Conservation (phyloP, 768 basidiomycete genomes). For the Xerocomellus intermedius region DNA sequence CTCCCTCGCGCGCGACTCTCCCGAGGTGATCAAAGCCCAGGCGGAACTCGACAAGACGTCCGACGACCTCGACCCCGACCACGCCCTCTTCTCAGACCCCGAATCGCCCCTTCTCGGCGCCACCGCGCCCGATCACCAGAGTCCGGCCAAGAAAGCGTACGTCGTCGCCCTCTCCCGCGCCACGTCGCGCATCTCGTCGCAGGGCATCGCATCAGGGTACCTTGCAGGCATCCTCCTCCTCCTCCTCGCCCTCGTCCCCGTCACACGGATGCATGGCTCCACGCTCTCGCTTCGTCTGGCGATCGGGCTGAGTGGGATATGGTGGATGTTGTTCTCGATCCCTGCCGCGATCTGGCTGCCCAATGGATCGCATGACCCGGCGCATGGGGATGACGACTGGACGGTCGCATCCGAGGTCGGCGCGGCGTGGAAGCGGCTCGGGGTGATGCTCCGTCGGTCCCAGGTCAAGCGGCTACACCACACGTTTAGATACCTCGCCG, state of each 20-base stretch:
- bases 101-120: conserved; percentile 39
- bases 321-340: conserved; percentile 85
- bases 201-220: conserved; percentile 86
- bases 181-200: conserved; percentile 80
- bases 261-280: conserved; percentile 67
- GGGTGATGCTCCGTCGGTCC: conserved; percentile 66
- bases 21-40: conserved; percentile 49
- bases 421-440: conserved; percentile 74
- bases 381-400: conserved; percentile 35
- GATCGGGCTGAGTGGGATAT: conserved; percentile 79
- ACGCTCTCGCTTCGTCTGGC: conserved; percentile 79
- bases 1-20: conserved; percentile 60
- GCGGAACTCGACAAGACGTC: conserved; percentile 26
- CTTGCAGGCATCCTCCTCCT: conserved; percentile 77
- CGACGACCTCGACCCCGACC: conserved; percentile 21
- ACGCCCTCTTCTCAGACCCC: neutral
- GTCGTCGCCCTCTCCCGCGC: conserved; percentile 61
- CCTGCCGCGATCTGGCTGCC: conserved; percentile 79
- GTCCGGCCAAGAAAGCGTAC: conserved; percentile 40
- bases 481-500: conserved; percentile 86
- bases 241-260: conserved; percentile 73
- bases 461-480: conserved; percentile 75
- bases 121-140: conserved; percentile 10
- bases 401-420: conserved; percentile 50
- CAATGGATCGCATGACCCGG: conserved; percentile 15